A percentile compares a stretch with the other conserved stretches of the same genome.
phyloP scores from a whole-genome alignment of 805 yeast genomes.

The Candida maltosa region DNA sequence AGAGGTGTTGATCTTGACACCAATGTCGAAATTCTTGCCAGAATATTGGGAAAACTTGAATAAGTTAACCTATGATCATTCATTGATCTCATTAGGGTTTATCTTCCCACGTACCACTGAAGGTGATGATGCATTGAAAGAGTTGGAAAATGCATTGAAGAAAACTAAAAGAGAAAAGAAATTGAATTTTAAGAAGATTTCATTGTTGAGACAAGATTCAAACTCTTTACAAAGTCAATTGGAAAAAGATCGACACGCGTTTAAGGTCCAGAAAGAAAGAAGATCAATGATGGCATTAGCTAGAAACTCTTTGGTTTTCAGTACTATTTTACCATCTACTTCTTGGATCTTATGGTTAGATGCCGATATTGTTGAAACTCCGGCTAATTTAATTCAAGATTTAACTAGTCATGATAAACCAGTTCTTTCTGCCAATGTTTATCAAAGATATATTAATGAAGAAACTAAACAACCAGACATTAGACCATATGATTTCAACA shows the following conservation, averaged over 20 bases:
- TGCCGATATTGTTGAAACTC: slow-evolving; percentile 90
- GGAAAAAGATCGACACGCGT: slow-evolving; percentile 90
- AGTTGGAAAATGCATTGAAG: slow-evolving; percentile 74
- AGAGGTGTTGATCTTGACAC: slow-evolving; percentile 81
- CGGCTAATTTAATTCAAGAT: slow-evolving; percentile 80
- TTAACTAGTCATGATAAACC: slow-evolving; percentile 82
- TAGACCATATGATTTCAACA: slow-evolving; percentile 92
- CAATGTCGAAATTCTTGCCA: slow-evolving; percentile 81
- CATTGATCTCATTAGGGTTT: slow-evolving; percentile 82
- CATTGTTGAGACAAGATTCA: slow-evolving; percentile 87
- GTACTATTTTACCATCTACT: slow-evolving; percentile 84
- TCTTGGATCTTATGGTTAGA: slow-evolving; percentile 98
- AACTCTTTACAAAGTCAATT: slow-evolving; percentile 68
- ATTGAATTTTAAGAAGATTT: slow-evolving; percentile 74
- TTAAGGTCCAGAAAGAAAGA: slow-evolving; percentile 81
- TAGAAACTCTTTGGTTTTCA: slow-evolving; percentile 84
- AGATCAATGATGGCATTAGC: slow-evolving; percentile 91
- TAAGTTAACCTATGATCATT: slow-evolving; percentile 77
- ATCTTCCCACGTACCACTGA: slow-evolving; percentile 79
- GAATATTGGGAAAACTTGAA: slow-evolving; percentile 86
- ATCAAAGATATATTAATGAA: slow-evolving; percentile 71
- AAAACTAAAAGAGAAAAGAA: slow-evolving; percentile 58
- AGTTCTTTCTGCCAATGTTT: slow-evolving; percentile 88
- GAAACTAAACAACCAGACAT: slow-evolving; percentile 52
- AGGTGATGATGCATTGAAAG: slow-evolving; percentile 76